phyloP scores from a whole-genome alignment of 2,329 filamentous ascomycete species.

The Fusarium oxysporum region DNA sequence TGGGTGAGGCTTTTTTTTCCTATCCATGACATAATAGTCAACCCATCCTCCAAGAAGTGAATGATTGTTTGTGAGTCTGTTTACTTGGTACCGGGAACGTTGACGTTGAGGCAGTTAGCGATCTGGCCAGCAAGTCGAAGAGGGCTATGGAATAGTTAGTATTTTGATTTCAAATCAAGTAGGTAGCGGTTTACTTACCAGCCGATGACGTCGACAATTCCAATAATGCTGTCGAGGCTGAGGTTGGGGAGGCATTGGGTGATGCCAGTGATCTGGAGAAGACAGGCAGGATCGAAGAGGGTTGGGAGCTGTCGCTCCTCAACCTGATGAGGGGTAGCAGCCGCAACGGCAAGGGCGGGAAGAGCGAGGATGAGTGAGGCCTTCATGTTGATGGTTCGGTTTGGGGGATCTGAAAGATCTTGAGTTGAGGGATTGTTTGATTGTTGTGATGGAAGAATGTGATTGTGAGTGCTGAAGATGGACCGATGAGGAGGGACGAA shows the following conservation, averaged over 20 bases:
- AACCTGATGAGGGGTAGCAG: not conserved
- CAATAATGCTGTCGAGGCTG: accelerated
- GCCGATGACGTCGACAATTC: accelerated
- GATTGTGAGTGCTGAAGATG: conserved; percentile 9
- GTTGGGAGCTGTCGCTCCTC: not conserved
- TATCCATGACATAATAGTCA: not conserved
- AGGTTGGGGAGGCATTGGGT: accelerated
- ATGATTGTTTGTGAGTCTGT: accelerated
- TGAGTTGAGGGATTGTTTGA: not conserved
- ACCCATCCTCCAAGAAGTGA: not conserved
- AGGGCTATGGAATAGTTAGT: not conserved
- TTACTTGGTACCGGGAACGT: not conserved
- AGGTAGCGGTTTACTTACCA: not conserved
- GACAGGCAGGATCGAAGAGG: accelerated
- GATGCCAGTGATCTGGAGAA: accelerated
- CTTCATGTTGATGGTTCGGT: not conserved
- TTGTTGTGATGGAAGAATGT: not conserved
- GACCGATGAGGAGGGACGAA: accelerated
- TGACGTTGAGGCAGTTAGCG: not conserved
- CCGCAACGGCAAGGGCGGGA: not conserved
- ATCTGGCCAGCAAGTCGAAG: accelerated
- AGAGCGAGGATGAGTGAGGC: not conserved
- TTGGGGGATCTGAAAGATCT: not conserved
- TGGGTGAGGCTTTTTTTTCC: not conserved
- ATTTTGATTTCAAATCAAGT: not conserved